Percentiles rank a stretch among this genome's conserved stretches.
Conservation (phyloP, 2,329 filamentous ascomycete species). For the Didymella glomerata region DNA sequence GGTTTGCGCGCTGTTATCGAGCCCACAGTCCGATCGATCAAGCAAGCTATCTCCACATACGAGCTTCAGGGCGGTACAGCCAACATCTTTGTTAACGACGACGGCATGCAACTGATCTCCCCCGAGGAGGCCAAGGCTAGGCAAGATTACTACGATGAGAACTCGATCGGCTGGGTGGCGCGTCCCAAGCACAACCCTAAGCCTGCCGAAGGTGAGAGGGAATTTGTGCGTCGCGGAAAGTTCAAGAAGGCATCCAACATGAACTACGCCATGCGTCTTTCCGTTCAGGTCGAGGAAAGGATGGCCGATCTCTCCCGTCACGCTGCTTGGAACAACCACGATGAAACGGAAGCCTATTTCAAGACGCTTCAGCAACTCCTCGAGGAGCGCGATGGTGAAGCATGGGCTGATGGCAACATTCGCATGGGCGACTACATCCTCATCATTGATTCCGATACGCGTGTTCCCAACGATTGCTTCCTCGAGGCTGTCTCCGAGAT, state of each 20-base stretch:
- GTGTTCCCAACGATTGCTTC: constrained; percentile 73
- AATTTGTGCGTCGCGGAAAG: constrained; percentile 45
- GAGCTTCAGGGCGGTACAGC: constrained; percentile 69
- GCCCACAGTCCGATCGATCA: constrained; percentile 79
- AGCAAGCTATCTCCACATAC: constrained; percentile 67
- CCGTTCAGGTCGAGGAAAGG: constrained; percentile 68
- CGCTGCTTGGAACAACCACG: constrained; percentile 42
- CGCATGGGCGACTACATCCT: constrained; percentile 85
- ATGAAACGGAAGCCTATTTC: constrained; percentile 47
- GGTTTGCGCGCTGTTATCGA: constrained; percentile 77
- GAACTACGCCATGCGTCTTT: constrained; percentile 73
- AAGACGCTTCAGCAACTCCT: constrained; percentile 67
- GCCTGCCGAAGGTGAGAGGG: constrained; percentile 26
- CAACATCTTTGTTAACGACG: constrained; percentile 74
- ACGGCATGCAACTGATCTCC: constrained; percentile 70
- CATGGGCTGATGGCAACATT: constrained; percentile 82
- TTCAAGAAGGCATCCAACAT: constrained; percentile 71
- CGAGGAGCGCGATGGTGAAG: constrained; percentile 71
- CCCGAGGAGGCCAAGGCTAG: constrained; percentile 55
- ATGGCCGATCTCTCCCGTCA: constrained; percentile 51
- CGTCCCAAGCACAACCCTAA: constrained; percentile 55
- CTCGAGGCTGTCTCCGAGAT: constrained; percentile 83
- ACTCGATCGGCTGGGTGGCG: constrained; percentile 61
- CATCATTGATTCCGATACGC: constrained; percentile 59
- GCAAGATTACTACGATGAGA: constrained; percentile 60